Percentiles rank a stretch among this genome's conserved stretches.
These are phyloP conservation scores for Aspergillus vadensis DNA, from an alignment of 2,329 filamentous ascomycete species.

Conservation along the genomic window DNA sequence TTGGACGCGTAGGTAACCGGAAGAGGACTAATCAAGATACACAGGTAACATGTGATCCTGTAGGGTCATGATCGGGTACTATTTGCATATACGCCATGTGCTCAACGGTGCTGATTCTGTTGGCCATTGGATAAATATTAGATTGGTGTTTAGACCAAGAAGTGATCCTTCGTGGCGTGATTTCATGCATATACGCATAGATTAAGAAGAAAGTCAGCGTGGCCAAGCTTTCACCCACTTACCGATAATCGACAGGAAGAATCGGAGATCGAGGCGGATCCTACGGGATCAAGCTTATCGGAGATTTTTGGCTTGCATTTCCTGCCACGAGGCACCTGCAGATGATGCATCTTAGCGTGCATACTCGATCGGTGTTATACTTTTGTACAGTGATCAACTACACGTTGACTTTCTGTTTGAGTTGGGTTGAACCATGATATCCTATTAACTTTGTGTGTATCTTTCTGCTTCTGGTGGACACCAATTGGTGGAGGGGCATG, in stretches of 20 bases:
- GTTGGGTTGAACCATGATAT: not conserved
- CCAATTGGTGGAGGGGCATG: no score
- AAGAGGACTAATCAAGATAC: not conserved
- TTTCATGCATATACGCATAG: not conserved
- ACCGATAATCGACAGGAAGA: not conserved
- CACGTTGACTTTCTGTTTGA: no score
- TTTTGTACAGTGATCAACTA: no score
- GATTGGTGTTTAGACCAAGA: not conserved
- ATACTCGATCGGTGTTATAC: not conserved
- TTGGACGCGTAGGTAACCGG: not conserved
- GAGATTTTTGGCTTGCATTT: not conserved
- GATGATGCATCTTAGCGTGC: not conserved
- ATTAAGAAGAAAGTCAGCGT: not conserved
- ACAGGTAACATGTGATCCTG: not conserved
- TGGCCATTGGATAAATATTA: not conserved
- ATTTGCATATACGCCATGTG: not conserved
- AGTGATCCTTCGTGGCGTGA: not conserved
- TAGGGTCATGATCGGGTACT: not conserved
- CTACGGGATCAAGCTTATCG: constrained; percentile 2
- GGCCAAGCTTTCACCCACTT: not conserved
- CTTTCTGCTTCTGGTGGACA: no score
- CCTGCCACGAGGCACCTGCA: not conserved
- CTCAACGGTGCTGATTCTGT: not conserved
- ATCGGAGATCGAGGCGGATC: not conserved
- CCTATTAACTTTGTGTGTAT: no score